These are phyloP conservation scores for Medicago lupulina DNA, from an alignment of 306 rosid genomes.

Conservation along the genomic window DNA sequence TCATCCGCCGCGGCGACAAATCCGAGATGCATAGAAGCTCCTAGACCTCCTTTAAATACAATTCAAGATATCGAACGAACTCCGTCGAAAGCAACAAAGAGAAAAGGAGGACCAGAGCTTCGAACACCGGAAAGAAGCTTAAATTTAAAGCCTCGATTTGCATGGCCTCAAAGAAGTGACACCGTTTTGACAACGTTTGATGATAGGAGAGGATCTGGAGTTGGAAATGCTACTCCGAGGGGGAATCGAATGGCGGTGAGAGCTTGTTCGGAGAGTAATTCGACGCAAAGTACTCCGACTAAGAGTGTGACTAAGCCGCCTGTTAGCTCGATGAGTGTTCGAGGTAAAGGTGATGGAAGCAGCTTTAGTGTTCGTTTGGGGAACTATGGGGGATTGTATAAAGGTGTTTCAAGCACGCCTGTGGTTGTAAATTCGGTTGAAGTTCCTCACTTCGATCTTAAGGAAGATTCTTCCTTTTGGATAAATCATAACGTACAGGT, in stretches of 20 bases:
- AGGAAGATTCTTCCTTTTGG: slow-evolving; percentile 95
- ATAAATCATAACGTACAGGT: slow-evolving; percentile 97
- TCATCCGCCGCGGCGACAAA: slow-evolving; percentile 15
- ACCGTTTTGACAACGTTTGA: slow-evolving; percentile 45
- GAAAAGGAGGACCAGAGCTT: slow-evolving; percentile 61
- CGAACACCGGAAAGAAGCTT: slow-evolving; percentile 77
- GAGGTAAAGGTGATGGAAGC: slow-evolving; percentile 75
- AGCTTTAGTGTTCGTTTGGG: slow-evolving; percentile 58
- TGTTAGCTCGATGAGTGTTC: slow-evolving; percentile 53
- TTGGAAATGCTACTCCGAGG: slow-evolving; percentile 67
- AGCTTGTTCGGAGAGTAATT: slow-evolving; percentile 74
- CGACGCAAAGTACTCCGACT: slow-evolving; percentile 81
- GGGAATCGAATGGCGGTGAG: slow-evolving; percentile 54
- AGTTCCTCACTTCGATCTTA: slow-evolving; percentile 97
- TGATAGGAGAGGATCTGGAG: slow-evolving; percentile 54
- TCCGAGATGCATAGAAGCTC: slow-evolving; percentile 52
- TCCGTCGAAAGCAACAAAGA: slow-evolving; percentile 65
- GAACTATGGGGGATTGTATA: slow-evolving; percentile 70
- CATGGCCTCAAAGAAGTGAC: slow-evolving; percentile 79
- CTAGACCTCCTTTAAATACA: slow-evolving; percentile 74
- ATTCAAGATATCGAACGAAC: slow-evolving; percentile 83
- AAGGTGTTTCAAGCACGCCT: slow-evolving; percentile 66
- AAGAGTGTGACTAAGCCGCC: slow-evolving; percentile 86
- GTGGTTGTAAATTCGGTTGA: slow-evolving; percentile 75
- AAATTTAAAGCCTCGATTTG: slow-evolving; percentile 57